Evolutionary conservation across 768 basidiomycete genomes (phyloP).

Genomic region (Podaxis carcinomalis): DNA sequence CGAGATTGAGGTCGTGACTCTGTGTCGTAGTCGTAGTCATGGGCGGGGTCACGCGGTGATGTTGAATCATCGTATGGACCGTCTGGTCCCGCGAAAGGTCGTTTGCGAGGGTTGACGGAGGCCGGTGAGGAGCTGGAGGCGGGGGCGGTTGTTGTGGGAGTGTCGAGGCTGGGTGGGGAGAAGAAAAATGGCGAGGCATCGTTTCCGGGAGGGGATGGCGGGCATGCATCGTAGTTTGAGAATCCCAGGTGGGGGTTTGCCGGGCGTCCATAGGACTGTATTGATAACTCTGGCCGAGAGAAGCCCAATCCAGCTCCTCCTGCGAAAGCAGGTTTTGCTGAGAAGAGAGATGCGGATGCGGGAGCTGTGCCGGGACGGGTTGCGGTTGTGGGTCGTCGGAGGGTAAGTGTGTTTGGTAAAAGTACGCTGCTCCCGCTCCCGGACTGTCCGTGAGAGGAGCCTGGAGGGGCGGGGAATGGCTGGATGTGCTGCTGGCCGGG

Average conservation of each 20-base stretch:
- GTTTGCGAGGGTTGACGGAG: slow-evolving; percentile 49
- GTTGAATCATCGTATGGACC: slow-evolving; percentile 31
- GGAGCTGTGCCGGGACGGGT: slow-evolving; percentile 71
- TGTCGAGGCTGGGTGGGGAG: slow-evolving; percentile 26
- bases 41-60: slow-evolving; percentile 11
- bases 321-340: slow-evolving; percentile 43
- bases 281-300: slow-evolving; percentile 28
- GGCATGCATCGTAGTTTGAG: slow-evolving; percentile 21
- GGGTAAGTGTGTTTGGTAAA: slow-evolving; percentile 50
- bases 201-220: slow-evolving; percentile 18
- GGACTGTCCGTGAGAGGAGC: slow-evolving; percentile 27
- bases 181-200: slow-evolving; percentile 75
- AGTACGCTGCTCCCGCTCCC: slow-evolving; percentile 40
- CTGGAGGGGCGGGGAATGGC: slow-evolving; percentile 26
- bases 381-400: slow-evolving; percentile 56
- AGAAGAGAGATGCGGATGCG: slow-evolving; percentile 60
- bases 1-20: slow-evolving; percentile 79
- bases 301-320: slow-evolving; percentile 50
- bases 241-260: slow-evolving; percentile 7
- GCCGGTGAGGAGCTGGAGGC: slow-evolving; percentile 19
- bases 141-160: slow-evolving; percentile 26
- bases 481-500: slow-evolving; percentile 33
- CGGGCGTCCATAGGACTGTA: slow-evolving; percentile 11
- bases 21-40: slow-evolving; percentile 58
- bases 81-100: slow-evolving; percentile 58